Conservation (phyloP, 352 stramenopile species). For the Phytopythium chamaehyphon region DNA sequence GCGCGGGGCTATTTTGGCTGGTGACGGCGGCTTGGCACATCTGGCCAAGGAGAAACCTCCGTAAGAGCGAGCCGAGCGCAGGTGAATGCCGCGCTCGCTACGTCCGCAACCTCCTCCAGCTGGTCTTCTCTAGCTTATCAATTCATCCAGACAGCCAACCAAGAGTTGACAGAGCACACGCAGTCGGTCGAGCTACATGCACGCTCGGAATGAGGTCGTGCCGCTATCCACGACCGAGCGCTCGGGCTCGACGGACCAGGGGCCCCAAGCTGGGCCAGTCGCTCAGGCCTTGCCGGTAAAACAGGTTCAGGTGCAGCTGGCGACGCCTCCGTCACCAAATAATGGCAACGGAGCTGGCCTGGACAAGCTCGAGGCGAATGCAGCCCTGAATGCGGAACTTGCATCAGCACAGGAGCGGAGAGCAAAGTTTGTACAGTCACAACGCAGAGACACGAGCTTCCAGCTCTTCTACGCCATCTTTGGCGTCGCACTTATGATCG, state of each 20-base stretch:
- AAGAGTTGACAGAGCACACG: neutral
- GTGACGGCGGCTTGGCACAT: neutral
- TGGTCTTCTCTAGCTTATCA: neutral
- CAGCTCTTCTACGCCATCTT: conserved; percentile 73
- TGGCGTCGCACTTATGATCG: conserved; percentile 64
- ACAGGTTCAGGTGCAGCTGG: neutral
- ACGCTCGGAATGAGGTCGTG: conserved; percentile 61
- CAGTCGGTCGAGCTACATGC: conserved; percentile 20
- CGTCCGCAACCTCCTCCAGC: neutral
- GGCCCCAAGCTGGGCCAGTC: conserved; percentile 11
- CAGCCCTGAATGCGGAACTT: conserved; percentile 27
- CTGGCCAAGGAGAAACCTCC: conserved; percentile 4
- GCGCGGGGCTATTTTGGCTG: neutral
- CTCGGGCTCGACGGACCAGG: neutral
- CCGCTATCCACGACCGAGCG: conserved; percentile 21
- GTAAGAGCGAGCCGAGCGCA: neutral
- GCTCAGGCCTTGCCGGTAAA: conserved; percentile 8
- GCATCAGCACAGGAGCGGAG: conserved; percentile 47
- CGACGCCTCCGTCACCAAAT: conserved; percentile 8
- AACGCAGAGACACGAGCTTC: conserved; percentile 49
- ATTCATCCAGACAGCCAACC: neutral
- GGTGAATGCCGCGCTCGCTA: conserved; percentile 5
- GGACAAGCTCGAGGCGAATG: conserved; percentile 17
- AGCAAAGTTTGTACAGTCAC: conserved; percentile 33
- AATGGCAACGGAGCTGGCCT: neutral